Percentiles rank a stretch among this genome's conserved stretches.
Conservation (phyloP, 2,329 filamentous ascomycete species). For the Plenodomus tracheiphilus region DNA sequence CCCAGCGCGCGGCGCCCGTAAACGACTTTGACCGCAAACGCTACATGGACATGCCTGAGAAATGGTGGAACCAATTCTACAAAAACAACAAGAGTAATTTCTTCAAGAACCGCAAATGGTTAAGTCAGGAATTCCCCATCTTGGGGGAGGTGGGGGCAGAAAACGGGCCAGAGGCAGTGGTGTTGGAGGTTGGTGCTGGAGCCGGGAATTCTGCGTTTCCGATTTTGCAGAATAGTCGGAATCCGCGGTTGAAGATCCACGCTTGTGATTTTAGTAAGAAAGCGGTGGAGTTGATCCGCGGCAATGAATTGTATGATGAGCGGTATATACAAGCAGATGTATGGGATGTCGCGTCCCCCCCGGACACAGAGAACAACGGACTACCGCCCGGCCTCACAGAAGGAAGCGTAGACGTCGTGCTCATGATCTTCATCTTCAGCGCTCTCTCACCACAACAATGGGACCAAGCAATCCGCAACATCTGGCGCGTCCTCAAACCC, state of each 20-base stretch:
- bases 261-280: slow-evolving; percentile 96
- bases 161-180: slow-evolving; percentile 67
- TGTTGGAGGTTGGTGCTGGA: slow-evolving; percentile 92
- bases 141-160: slow-evolving; percentile 74
- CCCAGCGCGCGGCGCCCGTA: slow-evolving; percentile 83
- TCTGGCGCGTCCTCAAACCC: slow-evolving; percentile 81
- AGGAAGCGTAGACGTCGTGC: slow-evolving; percentile 83
- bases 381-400: slow-evolving; percentile 77
- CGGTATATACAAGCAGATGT: slow-evolving; percentile 82
- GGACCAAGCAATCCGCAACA: slow-evolving; percentile 78
- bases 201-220: slow-evolving; percentile 97
- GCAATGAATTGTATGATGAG: slow-evolving; percentile 73
- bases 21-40: slow-evolving; percentile 90
- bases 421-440: slow-evolving; percentile 98
- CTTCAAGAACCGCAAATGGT: slow-evolving; percentile 98
- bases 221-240: slow-evolving; percentile 80
- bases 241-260: slow-evolving; percentile 79
- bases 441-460: slow-evolving; percentile 85
- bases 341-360: slow-evolving; percentile 74
- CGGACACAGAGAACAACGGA: slow-evolving; percentile 47
- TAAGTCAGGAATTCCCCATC: slow-evolving; percentile 92
- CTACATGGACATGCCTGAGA: slow-evolving; percentile 88
- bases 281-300: slow-evolving; percentile 89
- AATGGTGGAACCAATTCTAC: slow-evolving; percentile 99
- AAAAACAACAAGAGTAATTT: slow-evolving; percentile 97